Conservation (phyloP, 2,329 filamentous ascomycete species). For the Fusarium irregulare region DNA sequence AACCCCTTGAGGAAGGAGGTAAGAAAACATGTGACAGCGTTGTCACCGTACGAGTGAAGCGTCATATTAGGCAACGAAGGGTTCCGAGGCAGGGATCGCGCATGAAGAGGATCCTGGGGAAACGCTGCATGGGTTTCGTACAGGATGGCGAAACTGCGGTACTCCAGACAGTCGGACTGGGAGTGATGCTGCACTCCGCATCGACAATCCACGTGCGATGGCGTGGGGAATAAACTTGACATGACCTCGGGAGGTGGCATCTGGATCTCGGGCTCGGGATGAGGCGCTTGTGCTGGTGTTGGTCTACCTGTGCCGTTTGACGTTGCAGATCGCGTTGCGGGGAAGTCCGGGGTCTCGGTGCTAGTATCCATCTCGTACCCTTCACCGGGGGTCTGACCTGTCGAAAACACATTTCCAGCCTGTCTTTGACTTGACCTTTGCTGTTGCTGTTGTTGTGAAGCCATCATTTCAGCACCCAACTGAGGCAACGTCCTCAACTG, state of each 20-base stretch:
- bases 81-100: conserved; percentile 38
- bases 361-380: conserved; percentile 12
- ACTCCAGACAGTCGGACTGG: conserved; percentile 41
- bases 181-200: conserved; percentile 44
- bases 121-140: conserved; percentile 43
- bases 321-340: conserved; percentile 13
- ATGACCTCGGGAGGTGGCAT: conserved; percentile 21
- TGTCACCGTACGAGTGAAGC: conserved; percentile 40
- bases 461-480: conserved; percentile 20
- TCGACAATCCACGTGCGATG: conserved; percentile 41
- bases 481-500: conserved; percentile 32
- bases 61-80: conserved; percentile 41
- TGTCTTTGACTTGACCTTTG: conserved; percentile 13
- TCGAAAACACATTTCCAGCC: not conserved
- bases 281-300: conserved; percentile 3
- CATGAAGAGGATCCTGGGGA: conserved; percentile 32
- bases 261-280: conserved; percentile 1
- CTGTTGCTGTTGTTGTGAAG: conserved; percentile 25
- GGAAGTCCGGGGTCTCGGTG: conserved; percentile 11
- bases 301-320: not conserved
- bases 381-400: conserved; percentile 13
- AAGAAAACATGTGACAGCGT: conserved; percentile 37
- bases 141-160: conserved; percentile 42
- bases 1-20: conserved; percentile 42
- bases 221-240: conserved; percentile 22